phyloP scores from a whole-genome alignment of 2,329 filamentous ascomycete species.

The Aureobasidium sp. region DNA sequence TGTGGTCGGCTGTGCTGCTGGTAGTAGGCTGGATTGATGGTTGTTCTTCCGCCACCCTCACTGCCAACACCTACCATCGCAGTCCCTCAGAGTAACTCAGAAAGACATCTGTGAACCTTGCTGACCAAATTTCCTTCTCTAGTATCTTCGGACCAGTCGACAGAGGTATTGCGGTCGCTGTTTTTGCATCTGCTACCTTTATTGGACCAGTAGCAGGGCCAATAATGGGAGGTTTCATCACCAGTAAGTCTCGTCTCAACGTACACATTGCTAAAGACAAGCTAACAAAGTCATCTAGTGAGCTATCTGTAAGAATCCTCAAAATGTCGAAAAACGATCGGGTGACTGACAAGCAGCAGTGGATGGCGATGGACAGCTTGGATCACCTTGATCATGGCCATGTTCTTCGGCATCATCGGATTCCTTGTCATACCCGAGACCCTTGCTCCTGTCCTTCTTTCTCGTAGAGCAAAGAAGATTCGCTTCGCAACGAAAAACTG shows the following conservation, averaged over 20 bases:
- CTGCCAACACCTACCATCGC: too few relatives aligned
- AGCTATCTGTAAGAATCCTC: background rate
- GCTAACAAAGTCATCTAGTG: too few relatives aligned
- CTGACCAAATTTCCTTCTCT: background rate
- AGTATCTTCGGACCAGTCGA: constrained; percentile 38
- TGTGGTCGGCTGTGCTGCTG: too few relatives aligned
- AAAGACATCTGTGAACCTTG: too few relatives aligned
- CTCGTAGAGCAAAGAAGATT: constrained; percentile 54
- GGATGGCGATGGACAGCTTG: constrained; percentile 54
- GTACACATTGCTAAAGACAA: too few relatives aligned
- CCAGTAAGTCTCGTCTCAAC: too few relatives aligned
- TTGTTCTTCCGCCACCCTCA: too few relatives aligned
- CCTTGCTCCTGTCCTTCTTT: constrained; percentile 57
- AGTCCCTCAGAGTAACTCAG: too few relatives aligned
- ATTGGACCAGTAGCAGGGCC: constrained; percentile 45
- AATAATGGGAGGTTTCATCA: constrained; percentile 43
- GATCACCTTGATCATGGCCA: constrained; percentile 46
- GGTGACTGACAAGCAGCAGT: constrained; percentile 29
- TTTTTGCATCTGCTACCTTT: constrained; percentile 40
- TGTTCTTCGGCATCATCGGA: constrained; percentile 37
- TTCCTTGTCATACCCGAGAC: constrained; percentile 46
- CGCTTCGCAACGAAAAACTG: constrained; percentile 60
- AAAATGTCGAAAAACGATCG: too few relatives aligned
- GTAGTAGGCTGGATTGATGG: too few relatives aligned
- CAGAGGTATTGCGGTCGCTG: constrained; percentile 39